These are phyloP conservation scores for Solanum tarapatanum DNA, from an alignment of 257 asterid genomes.

Conservation along the genomic window DNA sequence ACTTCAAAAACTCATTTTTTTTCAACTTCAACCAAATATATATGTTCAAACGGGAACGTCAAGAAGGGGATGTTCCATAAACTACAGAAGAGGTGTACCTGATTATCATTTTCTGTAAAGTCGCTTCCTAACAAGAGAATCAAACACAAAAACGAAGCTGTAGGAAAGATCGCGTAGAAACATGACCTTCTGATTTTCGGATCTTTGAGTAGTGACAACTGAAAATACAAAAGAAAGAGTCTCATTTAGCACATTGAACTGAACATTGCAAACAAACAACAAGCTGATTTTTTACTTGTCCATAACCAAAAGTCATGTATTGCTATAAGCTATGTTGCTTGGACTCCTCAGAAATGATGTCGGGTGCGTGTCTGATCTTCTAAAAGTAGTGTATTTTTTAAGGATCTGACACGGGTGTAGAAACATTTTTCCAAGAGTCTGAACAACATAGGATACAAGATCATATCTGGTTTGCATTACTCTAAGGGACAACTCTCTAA, in stretches of 20 bases:
- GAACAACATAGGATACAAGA: not conserved
- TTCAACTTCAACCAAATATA: not conserved
- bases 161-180: conserved; percentile 22
- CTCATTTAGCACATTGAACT: not conserved
- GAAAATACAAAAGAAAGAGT: not conserved
- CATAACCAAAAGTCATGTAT: not conserved
- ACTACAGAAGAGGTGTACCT: conserved; percentile 17
- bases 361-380: not conserved
- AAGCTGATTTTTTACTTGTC: not conserved
- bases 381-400: not conserved
- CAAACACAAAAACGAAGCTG: conserved; percentile 24
- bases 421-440: not conserved
- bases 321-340: not conserved
- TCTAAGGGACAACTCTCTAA: not conserved
- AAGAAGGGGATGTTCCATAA: not conserved
- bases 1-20: not conserved
- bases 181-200: conserved; percentile 22
- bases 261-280: not conserved
- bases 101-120: conserved; percentile 18
- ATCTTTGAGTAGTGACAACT: conserved; percentile 34
- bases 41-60: not conserved
- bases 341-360: not conserved
- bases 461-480: not conserved
- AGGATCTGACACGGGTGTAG: not conserved
- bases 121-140: conserved; percentile 24